Base-by-base conservation (phyloP, 1,139 yeast species). In the Spencermartinsiella ligniputridi region DNA sequence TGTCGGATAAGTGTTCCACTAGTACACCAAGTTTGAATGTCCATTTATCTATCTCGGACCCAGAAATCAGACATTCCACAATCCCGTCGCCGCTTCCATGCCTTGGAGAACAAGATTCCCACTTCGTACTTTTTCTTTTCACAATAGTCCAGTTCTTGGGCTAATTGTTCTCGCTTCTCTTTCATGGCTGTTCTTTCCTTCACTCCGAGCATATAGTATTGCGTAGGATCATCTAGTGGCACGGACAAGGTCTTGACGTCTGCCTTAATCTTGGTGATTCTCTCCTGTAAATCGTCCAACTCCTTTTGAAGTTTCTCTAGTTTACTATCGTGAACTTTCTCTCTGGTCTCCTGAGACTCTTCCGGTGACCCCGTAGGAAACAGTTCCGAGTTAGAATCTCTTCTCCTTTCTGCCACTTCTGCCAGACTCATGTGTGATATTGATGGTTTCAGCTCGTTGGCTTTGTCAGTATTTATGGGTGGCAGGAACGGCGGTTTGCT, bases 51-150 rank as follows among this genome's bases (percentile, higher is more conserved):
- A 15, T 37, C 25, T 8, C 57, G 52, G 11, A 57, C 60, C 62
- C 62, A 58, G 39, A 56, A 58, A 19, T 55, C 60, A 15, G 59
- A 52, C 13, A 46, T 52, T 6, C 51, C 54, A 17, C 46, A 30
- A 8, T 55, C 54, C 12, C 59, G 43, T 15, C 51, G 51, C 15
- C 49, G 45, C 35, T 56, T 54, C 52, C 53, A 56, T 9, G 58
- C 59, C 37, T 57, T 48, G 22, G 58, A 55, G 18, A 56, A 50
- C 25, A 51, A 41, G 20, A 59, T 48, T 11, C 63, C 63, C 18
- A 51, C 47, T 34, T 59, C 62, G 40, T 58, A 53, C 39, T 52
- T 55, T 22, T 46, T 41, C 48, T 55, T 57, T 21, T 58, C 62
- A 6, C 51, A 48, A 9, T 42, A 45, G 17, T 56, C 53, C 18